phyloP scores from a whole-genome alignment of 352 stramenopile species.

The Globisporangium uncinulatum region DNA sequence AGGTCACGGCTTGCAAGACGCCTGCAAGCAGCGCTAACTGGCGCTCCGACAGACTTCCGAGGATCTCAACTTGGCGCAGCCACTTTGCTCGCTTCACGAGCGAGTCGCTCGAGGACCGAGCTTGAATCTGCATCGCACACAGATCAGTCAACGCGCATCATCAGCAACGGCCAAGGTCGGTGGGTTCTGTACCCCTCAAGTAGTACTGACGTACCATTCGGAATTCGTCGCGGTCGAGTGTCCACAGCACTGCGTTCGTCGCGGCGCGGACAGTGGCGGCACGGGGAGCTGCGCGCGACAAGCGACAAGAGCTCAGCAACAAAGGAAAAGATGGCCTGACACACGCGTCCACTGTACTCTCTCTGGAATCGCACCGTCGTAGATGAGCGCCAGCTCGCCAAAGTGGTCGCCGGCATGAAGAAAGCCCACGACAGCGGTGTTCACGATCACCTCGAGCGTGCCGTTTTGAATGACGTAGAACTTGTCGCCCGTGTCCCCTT shows the following conservation, averaged over 20 bases:
- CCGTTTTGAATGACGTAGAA: conserved; percentile 87
- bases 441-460: conserved; percentile 68
- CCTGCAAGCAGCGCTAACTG: conserved; percentile 63
- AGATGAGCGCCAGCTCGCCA: conserved; percentile 89
- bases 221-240: conserved; percentile 87
- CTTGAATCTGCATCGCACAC: conserved; percentile 38
- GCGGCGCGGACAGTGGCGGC: conserved; percentile 89
- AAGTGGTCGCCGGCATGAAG: conserved; percentile 71
- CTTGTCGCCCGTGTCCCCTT: conserved; percentile 88
- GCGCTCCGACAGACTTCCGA: conserved; percentile 55
- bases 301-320: not conserved
- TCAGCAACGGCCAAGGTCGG: not conserved
- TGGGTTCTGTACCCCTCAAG: not conserved
- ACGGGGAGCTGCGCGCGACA: conserved; percentile 58
- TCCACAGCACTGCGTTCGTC: conserved; percentile 85
- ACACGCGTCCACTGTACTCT: not conserved
- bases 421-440: conserved; percentile 43
- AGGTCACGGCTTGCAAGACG: conserved; percentile 54
- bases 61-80: conserved; percentile 67
- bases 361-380: conserved; percentile 35
- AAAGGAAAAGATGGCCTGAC: not conserved
- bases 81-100: conserved; percentile 68
- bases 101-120: conserved; percentile 66
- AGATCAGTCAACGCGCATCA: not conserved
- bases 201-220: conserved; percentile 27